These are phyloP conservation scores for Linderniella brevidens DNA, from an alignment of 257 asterid species.

Conservation along the genomic window DNA sequence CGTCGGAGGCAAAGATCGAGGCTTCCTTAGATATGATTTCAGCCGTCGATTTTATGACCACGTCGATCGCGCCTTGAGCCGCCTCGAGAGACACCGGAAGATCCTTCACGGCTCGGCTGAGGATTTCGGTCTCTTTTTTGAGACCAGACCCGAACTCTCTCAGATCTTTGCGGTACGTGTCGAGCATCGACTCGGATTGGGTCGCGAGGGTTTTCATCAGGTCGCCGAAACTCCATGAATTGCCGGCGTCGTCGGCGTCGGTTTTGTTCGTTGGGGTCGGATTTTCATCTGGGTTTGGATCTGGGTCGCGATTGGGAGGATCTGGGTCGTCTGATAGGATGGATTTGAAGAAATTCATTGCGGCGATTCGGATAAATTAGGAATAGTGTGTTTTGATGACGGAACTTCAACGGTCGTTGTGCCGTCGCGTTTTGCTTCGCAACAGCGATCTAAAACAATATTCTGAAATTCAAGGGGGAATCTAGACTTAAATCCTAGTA, in stretches of 20 bases:
- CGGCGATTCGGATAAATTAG: not conserved
- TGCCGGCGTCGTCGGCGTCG: slow-evolving; percentile 15
- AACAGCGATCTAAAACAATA: too few species aligned
- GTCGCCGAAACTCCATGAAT: slow-evolving; percentile 52
- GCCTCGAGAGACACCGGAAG: slow-evolving; percentile 64
- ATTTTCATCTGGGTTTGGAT: slow-evolving; percentile 3
- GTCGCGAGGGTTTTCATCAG: slow-evolving; percentile 30
- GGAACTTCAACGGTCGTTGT: too few species aligned
- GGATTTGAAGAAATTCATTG: slow-evolving; percentile 81
- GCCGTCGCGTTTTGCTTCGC: too few species aligned
- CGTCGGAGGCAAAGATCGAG: slow-evolving; percentile 24
- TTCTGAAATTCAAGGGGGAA: too few species aligned
- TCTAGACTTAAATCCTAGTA: too few species aligned
- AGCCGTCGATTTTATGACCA: slow-evolving; percentile 59
- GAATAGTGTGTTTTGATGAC: too few species aligned
- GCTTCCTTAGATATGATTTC: slow-evolving; percentile 56
- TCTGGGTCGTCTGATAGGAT: slow-evolving; percentile 60
- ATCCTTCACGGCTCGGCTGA: slow-evolving; percentile 56
- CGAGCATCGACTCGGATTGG: slow-evolving; percentile 60
- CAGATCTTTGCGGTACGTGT: slow-evolving; percentile 50
- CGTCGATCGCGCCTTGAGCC: slow-evolving; percentile 43
- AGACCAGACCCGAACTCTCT: slow-evolving; percentile 52
- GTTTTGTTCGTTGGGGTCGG: not conserved
- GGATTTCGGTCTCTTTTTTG: slow-evolving; percentile 35
- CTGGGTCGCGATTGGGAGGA: slow-evolving; percentile 20